Base-by-base conservation (phyloP, 2,329 filamentous ascomycete species). In the Alternaria sp. region DNA sequence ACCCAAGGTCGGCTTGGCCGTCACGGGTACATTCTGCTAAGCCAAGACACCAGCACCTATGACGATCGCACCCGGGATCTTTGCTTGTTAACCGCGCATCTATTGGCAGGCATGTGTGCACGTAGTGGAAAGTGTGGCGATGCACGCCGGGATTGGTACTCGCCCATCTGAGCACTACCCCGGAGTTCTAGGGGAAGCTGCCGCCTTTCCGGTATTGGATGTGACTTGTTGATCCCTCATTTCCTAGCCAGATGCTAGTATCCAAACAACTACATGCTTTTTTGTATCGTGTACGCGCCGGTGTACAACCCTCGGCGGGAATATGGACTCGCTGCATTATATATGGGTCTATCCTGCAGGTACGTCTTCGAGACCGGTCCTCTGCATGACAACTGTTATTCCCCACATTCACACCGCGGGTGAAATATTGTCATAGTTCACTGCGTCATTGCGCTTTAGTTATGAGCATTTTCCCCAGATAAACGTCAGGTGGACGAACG, bases 221-320 rank as follows among this genome's bases (percentile, higher is more conserved):
- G 9, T 20, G 12, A 52, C 25, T 36, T 38, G 41, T 11, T 10
- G 53, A 50, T 40, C 18, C 53, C 32, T 56, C 54, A 56, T 34
- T 52, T 56, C 54, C 41, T 57, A 51, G 58, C 40, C 18, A 46
- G 40, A 45, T 41, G 25, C 41, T 48, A 57, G 54, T 22, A 48
- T 44, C 46, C 52, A 55, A 41, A 59, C 54, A 57, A 48, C 54
- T 41, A 51, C 25, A 28, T 41, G 46, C 27, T 48, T 44, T 52
- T 44, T 43, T 40, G 49, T 46, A 36, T 57, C 58, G 45, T 50
- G 43, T 61, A 63, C 57, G 49, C 58, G 61, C 58, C 49, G 38
- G 18, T 41, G 28, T 54, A 48, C 45, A 32, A 43, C n/a, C 18
- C 10, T 44, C 16, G 34, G 20, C 40, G 43, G 11, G 22, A 46